phyloP scores from a whole-genome alignment of 805 yeast genomes.

The Sugiyamaella americana region DNA sequence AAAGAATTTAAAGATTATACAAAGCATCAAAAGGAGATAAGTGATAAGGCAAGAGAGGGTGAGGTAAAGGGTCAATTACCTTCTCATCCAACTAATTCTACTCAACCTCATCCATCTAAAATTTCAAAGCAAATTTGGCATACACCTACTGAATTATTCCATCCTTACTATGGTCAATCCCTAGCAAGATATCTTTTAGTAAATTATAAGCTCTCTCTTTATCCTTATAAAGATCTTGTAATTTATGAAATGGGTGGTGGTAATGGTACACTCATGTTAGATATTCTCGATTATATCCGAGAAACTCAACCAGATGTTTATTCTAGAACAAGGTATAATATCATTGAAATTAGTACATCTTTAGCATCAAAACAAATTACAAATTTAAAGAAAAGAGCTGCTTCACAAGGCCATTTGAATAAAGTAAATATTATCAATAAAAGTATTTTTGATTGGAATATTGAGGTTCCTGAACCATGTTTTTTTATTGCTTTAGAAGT shows the following conservation, averaged over 20 bases:
- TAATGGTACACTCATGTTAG: slow-evolving; percentile 78
- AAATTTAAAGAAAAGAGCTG: slow-evolving; percentile 30
- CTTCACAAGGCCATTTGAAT: slow-evolving; percentile 41
- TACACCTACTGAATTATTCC: slow-evolving; percentile 79
- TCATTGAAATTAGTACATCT: slow-evolving; percentile 63
- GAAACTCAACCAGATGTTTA: slow-evolving; percentile 68
- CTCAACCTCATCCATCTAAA: background rate
- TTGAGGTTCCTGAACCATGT: slow-evolving; percentile 55
- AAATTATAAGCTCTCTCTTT: slow-evolving; percentile 60
- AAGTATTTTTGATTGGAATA: slow-evolving; percentile 71
- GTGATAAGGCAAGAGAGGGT: slow-evolving; percentile 11
- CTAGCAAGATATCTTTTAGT: slow-evolving; percentile 72
- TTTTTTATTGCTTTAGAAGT: slow-evolving; percentile 77
- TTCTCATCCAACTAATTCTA: too few relatives aligned
- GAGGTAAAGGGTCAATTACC: slow-evolving; percentile 6
- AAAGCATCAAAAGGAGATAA: slow-evolving; percentile 20
- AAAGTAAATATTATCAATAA: slow-evolving; percentile 63
- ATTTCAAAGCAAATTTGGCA: slow-evolving; percentile 71
- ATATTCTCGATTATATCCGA: slow-evolving; percentile 60
- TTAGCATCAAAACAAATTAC: slow-evolving; percentile 52
- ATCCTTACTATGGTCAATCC: slow-evolving; percentile 80
- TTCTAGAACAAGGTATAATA: slow-evolving; percentile 56
- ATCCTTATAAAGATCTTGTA: slow-evolving; percentile 63
- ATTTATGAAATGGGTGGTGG: slow-evolving; percentile 91
- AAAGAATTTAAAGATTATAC: slow-evolving; percentile 46